Percentiles rank a stretch among this genome's conserved stretches.
Conservation (phyloP, 164 flowering plant genomes). For the grape (Vitis vinifera) region ASM3070453v1 NC_081822.1:11815501-11816000, state of each 20-base stretch:
- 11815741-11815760: constrained; percentile 64
- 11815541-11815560: background rate
- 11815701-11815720: constrained; percentile 24
- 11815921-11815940: constrained; percentile 77
- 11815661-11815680: background rate
- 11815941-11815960: constrained; percentile 53
- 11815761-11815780: constrained; percentile 84
- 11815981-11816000: constrained; percentile 61
- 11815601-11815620: background rate
- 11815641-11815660: background rate
- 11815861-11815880: constrained; percentile 3
- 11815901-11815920: constrained; percentile 57
- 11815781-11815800: constrained; percentile 4
- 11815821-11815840: background rate
- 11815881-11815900: constrained; percentile 60
- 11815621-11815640: background rate
- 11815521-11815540: background rate
- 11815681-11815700: constrained; percentile 34
- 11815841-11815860: background rate
- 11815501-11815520: background rate
- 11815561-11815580: no score
- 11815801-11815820: background rate
- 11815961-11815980: constrained; percentile 99
- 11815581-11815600: background rate
- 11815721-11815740: constrained; percentile 26